phyloP scores from a whole-genome alignment of 106 monocot genomes.

The Dactylorhiza incarnata region DNA sequence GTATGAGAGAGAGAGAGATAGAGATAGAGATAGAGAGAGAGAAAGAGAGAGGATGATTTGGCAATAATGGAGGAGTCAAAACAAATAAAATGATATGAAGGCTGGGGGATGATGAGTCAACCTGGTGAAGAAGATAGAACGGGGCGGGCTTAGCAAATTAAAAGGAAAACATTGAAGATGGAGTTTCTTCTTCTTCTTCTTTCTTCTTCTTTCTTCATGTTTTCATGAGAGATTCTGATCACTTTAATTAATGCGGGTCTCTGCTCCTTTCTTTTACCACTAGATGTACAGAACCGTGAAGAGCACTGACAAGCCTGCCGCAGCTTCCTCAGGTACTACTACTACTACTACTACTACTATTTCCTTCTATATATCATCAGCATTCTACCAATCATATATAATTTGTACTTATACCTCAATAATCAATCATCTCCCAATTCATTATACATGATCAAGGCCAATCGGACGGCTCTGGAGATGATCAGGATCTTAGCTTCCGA shows the following conservation, averaged over 20 bases:
- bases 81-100: slow-evolving; percentile 1
- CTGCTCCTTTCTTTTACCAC: slow-evolving; percentile 8
- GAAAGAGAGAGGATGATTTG: slow-evolving; percentile 46
- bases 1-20: slow-evolving; percentile 23
- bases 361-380: too few species aligned
- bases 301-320: slow-evolving; percentile 34
- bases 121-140: not conserved
- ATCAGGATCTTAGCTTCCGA: slow-evolving; percentile 30
- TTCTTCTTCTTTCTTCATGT: not conserved
- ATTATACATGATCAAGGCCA: slow-evolving; percentile 14
- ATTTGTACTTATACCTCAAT: too few species aligned
- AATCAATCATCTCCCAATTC: slow-evolving; percentile 1
- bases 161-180: slow-evolving; percentile 3
- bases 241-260: slow-evolving; percentile 1
- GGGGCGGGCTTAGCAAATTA: not conserved
- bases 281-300: slow-evolving; percentile 44
- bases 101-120: not conserved
- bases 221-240: not conserved
- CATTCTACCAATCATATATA: too few species aligned
- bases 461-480: slow-evolving; percentile 59
- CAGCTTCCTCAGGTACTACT: slow-evolving; percentile 38
- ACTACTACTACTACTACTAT: too few species aligned
- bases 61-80: slow-evolving; percentile 33
- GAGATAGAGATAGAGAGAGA: slow-evolving; percentile 4
- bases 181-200: slow-evolving; percentile 13